Conservation (phyloP, 2,329 filamentous ascomycete species). For the Fusarium pininemorale region DNA sequence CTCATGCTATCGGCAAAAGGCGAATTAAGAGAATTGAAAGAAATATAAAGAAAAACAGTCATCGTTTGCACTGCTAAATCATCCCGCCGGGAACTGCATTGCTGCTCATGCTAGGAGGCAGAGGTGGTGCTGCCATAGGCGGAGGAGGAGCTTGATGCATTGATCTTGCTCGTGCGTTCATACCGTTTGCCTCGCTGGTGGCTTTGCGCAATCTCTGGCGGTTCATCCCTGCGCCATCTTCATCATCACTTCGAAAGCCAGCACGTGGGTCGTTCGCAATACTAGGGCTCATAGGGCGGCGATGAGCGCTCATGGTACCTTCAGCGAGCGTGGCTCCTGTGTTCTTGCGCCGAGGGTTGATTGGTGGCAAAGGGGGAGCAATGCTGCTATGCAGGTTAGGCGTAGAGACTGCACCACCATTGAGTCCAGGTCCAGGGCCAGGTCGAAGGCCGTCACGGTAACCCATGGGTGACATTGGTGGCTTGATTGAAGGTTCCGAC, state of each 20-base stretch:
- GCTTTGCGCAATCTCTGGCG: constrained; percentile 56
- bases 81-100: constrained; percentile 55
- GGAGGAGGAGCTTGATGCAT: constrained; percentile 41
- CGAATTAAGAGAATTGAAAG: constrained; percentile 28
- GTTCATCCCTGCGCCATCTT: constrained; percentile 47
- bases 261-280: constrained; percentile 41
- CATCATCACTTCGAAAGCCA: constrained; percentile 52
- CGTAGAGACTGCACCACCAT: constrained; percentile 46
- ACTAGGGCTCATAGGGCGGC: constrained; percentile 34
- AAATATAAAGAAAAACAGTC: constrained; percentile 10
- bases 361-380: constrained; percentile 64
- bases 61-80: constrained; percentile 48
- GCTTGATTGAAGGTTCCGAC: constrained; percentile 60
- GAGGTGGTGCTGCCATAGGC: constrained; percentile 39
- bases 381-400: constrained; percentile 50
- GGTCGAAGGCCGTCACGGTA: constrained; percentile 50
- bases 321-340: constrained; percentile 49
- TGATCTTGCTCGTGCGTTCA: constrained; percentile 43
- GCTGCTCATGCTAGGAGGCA: constrained; percentile 43
- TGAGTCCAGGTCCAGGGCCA: constrained; percentile 48
- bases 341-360: constrained; percentile 65
- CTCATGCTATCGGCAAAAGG: constrained; percentile 22
- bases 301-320: constrained; percentile 24
- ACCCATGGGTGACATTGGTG: constrained; percentile 56
- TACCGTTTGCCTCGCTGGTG: constrained; percentile 51